Base-by-base conservation (phyloP, 1,284 basidiomycete species). In the Ustilago hordei region DNA sequence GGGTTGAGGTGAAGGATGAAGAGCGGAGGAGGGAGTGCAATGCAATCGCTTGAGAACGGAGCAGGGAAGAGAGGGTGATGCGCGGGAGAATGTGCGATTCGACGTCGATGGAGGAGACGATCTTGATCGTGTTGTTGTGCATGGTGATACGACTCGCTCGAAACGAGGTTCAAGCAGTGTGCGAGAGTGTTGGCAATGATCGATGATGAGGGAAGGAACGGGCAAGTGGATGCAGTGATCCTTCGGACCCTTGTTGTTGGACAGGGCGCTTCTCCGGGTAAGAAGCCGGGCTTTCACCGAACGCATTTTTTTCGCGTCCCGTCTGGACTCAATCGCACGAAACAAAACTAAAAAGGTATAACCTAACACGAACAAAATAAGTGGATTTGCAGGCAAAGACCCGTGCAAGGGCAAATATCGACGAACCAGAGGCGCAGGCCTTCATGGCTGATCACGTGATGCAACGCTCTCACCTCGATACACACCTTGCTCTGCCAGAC, bases 11-110 rank as follows among this genome's bases (percentile, higher is more conserved):
- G 23, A 15, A 15, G 8, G 45, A 39, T 17, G 43, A 8, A 9
- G 47, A 39, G 31, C 28, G 38, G n/a, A 54, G 23, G 8, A 54
- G 62, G n/a, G 55, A 48, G 0, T n/a, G 53, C 4, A 73, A 60
- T 0, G 70, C 70, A 1, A 50, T 2, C 0, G 61, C 70, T 55
- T 73, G 70, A 3, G 64, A 73, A 9, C 28, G 47, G 2, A 72
- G 53, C 0, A 72, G 15, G 5, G 47, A 36, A 12, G 57, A 17
- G 2, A 60, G 19, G 3, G 47, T 48, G 4, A 60, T 34, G 5
- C 8, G 31, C 5, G 23, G 57, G 17, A 60, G n/a, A 23, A 60
- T 50, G 19, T 41, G 35, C 8, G n/a, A 13, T 35, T 52, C 36
- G 12, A 60, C 47, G 23, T 52, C 47, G 23, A 11, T 12, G 4